Conservation (phyloP, 768 basidiomycete species). For the Rhodocollybia butyracea region DNA sequence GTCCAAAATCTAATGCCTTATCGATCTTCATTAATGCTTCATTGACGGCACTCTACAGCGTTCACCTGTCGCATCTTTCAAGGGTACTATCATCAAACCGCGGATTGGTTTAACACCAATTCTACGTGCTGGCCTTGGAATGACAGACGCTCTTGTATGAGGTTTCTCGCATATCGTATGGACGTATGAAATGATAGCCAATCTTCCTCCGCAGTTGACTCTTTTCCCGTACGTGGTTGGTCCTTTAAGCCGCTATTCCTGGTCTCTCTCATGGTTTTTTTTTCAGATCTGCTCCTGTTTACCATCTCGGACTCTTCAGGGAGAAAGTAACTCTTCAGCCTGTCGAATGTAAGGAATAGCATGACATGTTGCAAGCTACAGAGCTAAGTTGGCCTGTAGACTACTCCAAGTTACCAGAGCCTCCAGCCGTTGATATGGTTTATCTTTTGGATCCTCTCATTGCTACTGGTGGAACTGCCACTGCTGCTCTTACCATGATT, state of each 20-base stretch:
- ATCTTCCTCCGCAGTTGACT: constrained; percentile 38
- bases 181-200: constrained; percentile 5
- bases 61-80: constrained; percentile 80
- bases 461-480: constrained; percentile 91
- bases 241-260: background rate
- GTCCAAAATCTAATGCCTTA: background rate
- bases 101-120: constrained; percentile 88
- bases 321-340: constrained; percentile 87
- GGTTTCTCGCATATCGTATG: background rate
- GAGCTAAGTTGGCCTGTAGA: constrained; percentile 41
- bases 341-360: constrained; percentile 67
- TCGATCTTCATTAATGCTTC: constrained; percentile 1
- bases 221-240: constrained; percentile 70
- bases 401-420: constrained; percentile 83
- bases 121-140: constrained; percentile 88
- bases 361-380: no score
- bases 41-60: constrained; percentile 37
- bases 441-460: constrained; percentile 90
- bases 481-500: constrained; percentile 85
- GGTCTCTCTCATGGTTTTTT: background rate
- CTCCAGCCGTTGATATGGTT: constrained; percentile 75
- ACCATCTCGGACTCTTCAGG: constrained; percentile 87
- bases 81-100: constrained; percentile 70
- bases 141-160: constrained; percentile 78
- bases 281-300: constrained; percentile 72